phyloP scores from a whole-genome alignment of 768 basidiomycete species.

The Lactarius deliciosus region DNA sequence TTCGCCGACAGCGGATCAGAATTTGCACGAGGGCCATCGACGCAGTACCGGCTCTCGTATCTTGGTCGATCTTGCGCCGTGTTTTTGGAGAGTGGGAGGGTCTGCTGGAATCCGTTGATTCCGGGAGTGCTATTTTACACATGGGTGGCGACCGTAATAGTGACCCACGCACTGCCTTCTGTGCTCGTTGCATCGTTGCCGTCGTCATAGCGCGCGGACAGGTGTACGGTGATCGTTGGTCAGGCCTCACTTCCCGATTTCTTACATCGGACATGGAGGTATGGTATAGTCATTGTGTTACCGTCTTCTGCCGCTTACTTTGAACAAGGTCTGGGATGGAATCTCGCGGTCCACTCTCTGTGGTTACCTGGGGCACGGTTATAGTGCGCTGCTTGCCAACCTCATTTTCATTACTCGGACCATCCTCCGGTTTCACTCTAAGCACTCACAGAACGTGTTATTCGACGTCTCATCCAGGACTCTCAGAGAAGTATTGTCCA shows the following conservation, averaged over 20 bases:
- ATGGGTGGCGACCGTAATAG: background rate
- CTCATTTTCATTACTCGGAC: conserved; percentile 1
- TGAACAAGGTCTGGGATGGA: background rate
- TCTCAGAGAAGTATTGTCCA: background rate
- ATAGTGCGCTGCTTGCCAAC: conserved; percentile 4
- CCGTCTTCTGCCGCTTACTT: background rate
- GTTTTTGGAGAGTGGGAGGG: background rate
- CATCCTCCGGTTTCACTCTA: background rate
- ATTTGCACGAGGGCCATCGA: background rate
- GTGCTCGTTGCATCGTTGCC: conserved; percentile 11
- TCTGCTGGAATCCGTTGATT: background rate
- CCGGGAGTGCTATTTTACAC: background rate
- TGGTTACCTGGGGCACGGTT: background rate
- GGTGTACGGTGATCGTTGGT: no score
- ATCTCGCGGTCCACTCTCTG: background rate
- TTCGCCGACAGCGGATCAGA: background rate
- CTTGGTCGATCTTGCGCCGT: background rate
- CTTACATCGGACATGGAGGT: background rate
- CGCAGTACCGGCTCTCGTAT: background rate
- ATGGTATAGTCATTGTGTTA: background rate
- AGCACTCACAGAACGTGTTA: no score
- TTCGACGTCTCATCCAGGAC: no score
- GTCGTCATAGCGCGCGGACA: background rate
- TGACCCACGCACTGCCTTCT: background rate
- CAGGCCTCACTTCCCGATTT: background rate